Conservation (phyloP, 106 monocot genomes). For the Allium cepa region DNA sequence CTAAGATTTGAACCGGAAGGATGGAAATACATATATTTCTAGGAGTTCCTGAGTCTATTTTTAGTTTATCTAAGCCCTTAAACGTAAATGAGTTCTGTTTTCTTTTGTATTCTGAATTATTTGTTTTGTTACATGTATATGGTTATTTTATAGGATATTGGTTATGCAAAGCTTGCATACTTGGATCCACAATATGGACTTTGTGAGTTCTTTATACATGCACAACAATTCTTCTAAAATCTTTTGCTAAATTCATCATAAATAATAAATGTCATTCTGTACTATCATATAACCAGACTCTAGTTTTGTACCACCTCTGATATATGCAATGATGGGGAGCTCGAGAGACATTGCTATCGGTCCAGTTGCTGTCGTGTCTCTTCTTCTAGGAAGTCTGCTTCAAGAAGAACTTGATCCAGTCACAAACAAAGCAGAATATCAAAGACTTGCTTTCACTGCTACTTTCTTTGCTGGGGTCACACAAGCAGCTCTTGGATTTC, state of each 20-base stretch:
- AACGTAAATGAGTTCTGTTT: neutral
- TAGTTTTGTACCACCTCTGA: slow-evolving; percentile 82
- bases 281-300: slow-evolving; percentile 30
- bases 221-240: no score
- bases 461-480: slow-evolving; percentile 91
- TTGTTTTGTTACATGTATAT: no score
- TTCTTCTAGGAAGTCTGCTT: slow-evolving; percentile 70
- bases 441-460: slow-evolving; percentile 68
- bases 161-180: slow-evolving; percentile 23
- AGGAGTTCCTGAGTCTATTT: no score
- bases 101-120: neutral
- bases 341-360: slow-evolving; percentile 93
- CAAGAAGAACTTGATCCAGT: slow-evolving; percentile 52
- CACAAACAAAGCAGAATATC: slow-evolving; percentile 37
- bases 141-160: slow-evolving; percentile 14
- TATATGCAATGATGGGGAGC: slow-evolving; percentile 89
- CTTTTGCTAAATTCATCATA: no score
- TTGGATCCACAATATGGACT: slow-evolving; percentile 25
- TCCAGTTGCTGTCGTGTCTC: slow-evolving; percentile 88
- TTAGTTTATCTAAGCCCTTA: no score
- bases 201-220: slow-evolving; percentile 7
- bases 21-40: no score
- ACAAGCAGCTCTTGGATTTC: slow-evolving; percentile 65
- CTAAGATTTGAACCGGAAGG: no score
- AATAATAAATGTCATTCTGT: no score